Evolutionary conservation across 202 grass and related monocot species (phyloP), one percentile per base, ranked within the genome.

Genomic region (Saccharum hybrid): DNA sequence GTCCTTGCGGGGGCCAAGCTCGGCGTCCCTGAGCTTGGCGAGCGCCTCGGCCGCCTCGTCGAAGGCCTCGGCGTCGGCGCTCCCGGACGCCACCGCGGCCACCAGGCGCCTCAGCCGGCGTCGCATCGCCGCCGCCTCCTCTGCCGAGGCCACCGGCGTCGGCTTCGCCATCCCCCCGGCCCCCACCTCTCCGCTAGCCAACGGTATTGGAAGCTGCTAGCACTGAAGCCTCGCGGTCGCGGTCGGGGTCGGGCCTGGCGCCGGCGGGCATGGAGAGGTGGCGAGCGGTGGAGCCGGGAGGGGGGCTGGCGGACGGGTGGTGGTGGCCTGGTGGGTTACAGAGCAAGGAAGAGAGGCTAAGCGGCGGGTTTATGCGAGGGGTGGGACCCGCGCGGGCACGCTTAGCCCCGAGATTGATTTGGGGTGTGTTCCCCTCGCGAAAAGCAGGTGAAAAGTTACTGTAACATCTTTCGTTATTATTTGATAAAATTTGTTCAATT

Each of bases 21-120:
- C 85, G 8, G 81, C 51, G 43, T 69, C 77, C 79, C 84, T 78
- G 18, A 84, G 84, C 71, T 66, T 69, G 3, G 74, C 71, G 31
- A 84, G 88, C 37, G 84, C 84, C 4, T 46, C 71, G 72, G 34
- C 80, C 57, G 73, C 85, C 81, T 84, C 91, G 22, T 88, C 89
- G 30, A 89, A 82, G 68, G 64, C 70, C 36, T 63, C 81, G n/a
- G 69, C 85, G 23, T 82, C 91, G 9, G 68, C 82, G 61, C 82
- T 83, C 6, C 76, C 79, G 1, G 68, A 30, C 16, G 91, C 87
- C 40, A 79, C 71, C 54, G 74, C 49, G n/a, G 86, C 89, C 46
- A 90, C 82, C 10, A 90, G 74, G 63, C 85, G 61, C 36, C 87
- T 26, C 64, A 94, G 80, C 48, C 83, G 84, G 16, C 68, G 79